Conservation (phyloP, 2,329 filamentous ascomycete species). For the Helicocarpus griseus region DNA sequence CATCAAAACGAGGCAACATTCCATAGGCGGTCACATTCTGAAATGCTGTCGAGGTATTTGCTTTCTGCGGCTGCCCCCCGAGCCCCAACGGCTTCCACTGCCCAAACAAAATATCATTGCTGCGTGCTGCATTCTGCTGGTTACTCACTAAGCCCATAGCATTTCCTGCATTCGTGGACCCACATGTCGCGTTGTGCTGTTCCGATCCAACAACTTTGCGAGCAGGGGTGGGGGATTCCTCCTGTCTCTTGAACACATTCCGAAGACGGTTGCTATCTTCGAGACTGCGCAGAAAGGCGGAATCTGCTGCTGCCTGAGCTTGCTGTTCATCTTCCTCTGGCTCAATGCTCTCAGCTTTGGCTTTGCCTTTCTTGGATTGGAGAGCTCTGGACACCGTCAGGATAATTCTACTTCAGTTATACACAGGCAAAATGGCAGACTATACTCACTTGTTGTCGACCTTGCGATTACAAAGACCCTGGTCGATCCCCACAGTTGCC, state of each 20-base stretch:
- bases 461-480: not conserved
- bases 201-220: not conserved
- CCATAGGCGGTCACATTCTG: conserved; percentile 23
- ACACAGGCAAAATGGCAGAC: not conserved
- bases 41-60: conserved; percentile 19
- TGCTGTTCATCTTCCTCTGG: not conserved
- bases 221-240: not conserved
- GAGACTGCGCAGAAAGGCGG: not conserved
- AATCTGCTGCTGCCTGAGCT: not conserved
- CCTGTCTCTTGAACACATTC: not conserved
- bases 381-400: not conserved
- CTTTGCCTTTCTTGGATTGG: not conserved
- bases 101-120: conserved; percentile 14
- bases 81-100: conserved; percentile 16
- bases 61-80: conserved; percentile 16
- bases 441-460: not conserved
- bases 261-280: not conserved
- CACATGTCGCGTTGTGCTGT: not conserved
- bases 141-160: not conserved
- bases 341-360: not conserved
- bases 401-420: not conserved
- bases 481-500: not conserved
- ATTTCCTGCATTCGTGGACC: not conserved
- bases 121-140: not conserved
- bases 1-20: conserved; percentile 22